phyloP scores from a whole-genome alignment of 805 yeast genomes.

The Kodamaea laetipori region DNA sequence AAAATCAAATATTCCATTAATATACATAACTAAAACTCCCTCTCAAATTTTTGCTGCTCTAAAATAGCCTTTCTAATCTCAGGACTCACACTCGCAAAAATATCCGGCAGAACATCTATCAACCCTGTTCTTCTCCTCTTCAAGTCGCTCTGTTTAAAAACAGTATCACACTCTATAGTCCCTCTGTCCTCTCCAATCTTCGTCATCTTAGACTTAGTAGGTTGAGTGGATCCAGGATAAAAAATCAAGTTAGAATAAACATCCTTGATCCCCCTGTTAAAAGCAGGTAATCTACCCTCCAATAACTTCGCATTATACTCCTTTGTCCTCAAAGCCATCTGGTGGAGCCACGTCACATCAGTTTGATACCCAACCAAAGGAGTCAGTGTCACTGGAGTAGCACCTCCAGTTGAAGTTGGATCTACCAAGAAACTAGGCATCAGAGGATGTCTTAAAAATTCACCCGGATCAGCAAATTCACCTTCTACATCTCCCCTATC shows the following conservation, averaged over 20 bases:
- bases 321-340: constrained; percentile 77
- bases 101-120: constrained; percentile 53
- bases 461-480: constrained; percentile 69
- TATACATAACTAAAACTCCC: constrained; percentile 1
- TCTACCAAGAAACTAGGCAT: constrained; percentile 16
- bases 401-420: constrained; percentile 18
- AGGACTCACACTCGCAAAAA: constrained; percentile 58
- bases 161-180: constrained; percentile 49
- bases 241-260: constrained; percentile 82
- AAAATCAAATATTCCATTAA: not conserved
- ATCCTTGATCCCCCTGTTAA: constrained; percentile 67
- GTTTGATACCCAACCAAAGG: constrained; percentile 46
- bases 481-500: constrained; percentile 70
- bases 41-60: constrained; percentile 59
- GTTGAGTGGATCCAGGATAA: constrained; percentile 75
- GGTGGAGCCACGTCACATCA: constrained; percentile 81
- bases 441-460: constrained; percentile 30
- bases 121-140: constrained; percentile 65
- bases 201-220: constrained; percentile 44
- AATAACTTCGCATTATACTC: constrained; percentile 66
- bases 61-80: constrained; percentile 61
- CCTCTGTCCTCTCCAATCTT: constrained; percentile 28
- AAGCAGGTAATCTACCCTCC: constrained; percentile 56
- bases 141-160: constrained; percentile 45
- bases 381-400: constrained; percentile 42